These are phyloP conservation scores for Marasmius tenuissimus DNA, from an alignment of 1,284 basidiomycete genomes.

Conservation along the genomic window DNA sequence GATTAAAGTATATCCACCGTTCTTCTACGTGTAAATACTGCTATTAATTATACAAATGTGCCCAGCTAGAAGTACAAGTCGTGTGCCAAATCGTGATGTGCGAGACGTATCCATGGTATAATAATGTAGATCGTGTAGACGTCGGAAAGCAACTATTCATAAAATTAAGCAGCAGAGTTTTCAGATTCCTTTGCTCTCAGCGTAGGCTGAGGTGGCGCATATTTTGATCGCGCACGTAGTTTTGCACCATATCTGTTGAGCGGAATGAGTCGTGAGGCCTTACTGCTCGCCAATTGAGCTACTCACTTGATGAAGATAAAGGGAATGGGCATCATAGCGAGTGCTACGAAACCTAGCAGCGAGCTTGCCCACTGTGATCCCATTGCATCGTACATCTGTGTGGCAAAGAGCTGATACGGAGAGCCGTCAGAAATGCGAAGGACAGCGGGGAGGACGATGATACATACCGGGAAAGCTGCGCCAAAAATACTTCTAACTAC, in stretches of 20 bases:
- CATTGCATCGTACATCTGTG: conserved; percentile 51
- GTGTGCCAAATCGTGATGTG: no score
- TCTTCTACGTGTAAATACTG: no score
- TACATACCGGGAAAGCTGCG: conserved; percentile 56
- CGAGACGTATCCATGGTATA: no score
- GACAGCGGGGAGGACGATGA: neutral
- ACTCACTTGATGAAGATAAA: conserved; percentile 45
- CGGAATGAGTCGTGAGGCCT: neutral
- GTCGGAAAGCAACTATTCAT: neutral
- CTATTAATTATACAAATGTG: no score
- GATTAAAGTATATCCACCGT: no score
- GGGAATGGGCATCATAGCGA: conserved; percentile 54
- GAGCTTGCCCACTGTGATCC: conserved; percentile 58
- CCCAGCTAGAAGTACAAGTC: no score
- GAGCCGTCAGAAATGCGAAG: conserved; percentile 11
- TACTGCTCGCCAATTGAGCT: neutral
- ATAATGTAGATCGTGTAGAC: no score
- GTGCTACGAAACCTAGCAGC: conserved; percentile 50
- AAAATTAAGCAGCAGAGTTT: conserved; percentile 1
- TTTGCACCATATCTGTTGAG: conserved; percentile 40
- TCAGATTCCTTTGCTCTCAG: conserved; percentile 4
- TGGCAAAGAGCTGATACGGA: conserved; percentile 45
- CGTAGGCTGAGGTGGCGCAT: conserved; percentile 29
- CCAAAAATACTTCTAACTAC: conserved; percentile 57
- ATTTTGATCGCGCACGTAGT: conserved; percentile 43